Base-by-base conservation (phyloP, 495 filamentous ascomycete genomes). In the Penicillium atrosanguineum region DNA sequence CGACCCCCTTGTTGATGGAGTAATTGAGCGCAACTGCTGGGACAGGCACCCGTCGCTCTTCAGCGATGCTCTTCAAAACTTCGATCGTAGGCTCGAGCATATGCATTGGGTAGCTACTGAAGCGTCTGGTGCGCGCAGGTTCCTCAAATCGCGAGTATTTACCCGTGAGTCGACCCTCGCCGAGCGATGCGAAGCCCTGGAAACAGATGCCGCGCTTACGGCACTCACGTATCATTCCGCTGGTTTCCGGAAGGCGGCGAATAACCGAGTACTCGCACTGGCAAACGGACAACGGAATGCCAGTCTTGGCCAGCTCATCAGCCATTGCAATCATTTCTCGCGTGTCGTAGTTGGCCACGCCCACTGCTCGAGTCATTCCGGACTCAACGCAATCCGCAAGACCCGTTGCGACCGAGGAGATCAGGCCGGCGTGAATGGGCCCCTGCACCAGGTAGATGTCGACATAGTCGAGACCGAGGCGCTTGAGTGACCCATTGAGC, bases 401-500 rank as follows among this genome's bases (percentile, higher is more conserved):
- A 0, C 64, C 64, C 31, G 60, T 57, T 1, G 56, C 59, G 8
- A 65, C 59, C 1, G 59, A 65, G 9, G 61, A 50, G 36, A 67
- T 62, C 42, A 44, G 43, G 38, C 45, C 57, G 7, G 52, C 49
- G 41, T 67, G 64, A 8, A 62, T 62, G 6, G 89, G 89, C 15
- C 70, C 63, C 68, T 90, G 85, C 57, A 92, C 87, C 0, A 92
- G 77, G 66, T 91, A 91, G 56, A 89, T 76, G 69, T 94, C 88
- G 4, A 94, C 86, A 68, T 92, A 89, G 36, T 87, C 84, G 36
- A 91, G 65, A 7, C 82, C 79, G 16, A 94, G 74, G 46, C 84
- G 87, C 57, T 80, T 70, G 52, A 94, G 80, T 9, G 64, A 67
- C 4, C 50, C 49, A 26, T 47, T 40, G 7, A 67, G 56, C 36